Conservation (phyloP, 208 protist species). For the Giardia muris region DNA sequence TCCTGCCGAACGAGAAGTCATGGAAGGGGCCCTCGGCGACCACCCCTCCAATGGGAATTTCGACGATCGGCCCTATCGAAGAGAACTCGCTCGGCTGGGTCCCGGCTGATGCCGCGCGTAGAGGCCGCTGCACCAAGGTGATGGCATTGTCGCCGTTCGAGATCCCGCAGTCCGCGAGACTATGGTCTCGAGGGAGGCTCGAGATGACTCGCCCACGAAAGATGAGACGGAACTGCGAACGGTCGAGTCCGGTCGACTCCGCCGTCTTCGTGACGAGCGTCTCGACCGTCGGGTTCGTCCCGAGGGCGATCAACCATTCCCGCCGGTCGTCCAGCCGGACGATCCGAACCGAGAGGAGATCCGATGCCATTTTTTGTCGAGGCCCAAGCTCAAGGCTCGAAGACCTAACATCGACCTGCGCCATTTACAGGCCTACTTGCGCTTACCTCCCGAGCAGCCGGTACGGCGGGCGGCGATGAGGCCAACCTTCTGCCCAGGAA, state of each 20-base stretch:
- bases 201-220: not conserved
- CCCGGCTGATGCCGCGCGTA: no score
- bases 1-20: no score
- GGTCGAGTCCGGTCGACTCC: not conserved
- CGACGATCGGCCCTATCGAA: no score
- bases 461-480: slow-evolving; percentile 93
- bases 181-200: not conserved
- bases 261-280: not conserved
- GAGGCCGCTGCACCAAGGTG: not conserved
- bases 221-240: not conserved
- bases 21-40: no score
- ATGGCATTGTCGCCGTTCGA: not conserved
- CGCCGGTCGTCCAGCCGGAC: not conserved
- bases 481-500: slow-evolving; percentile 89
- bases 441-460: slow-evolving; percentile 48
- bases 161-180: not conserved
- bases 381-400: not conserved
- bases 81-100: no score
- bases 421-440: not conserved
- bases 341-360: not conserved
- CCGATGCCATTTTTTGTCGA: not conserved
- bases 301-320: not conserved
- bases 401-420: not conserved
- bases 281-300: not conserved
- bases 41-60: no score